Percentiles rank a stretch among this genome's conserved stretches.
Evolutionary conservation across 2,329 filamentous ascomycete species (phyloP).

Genomic region (Zymoseptoria crescenta): DNA sequence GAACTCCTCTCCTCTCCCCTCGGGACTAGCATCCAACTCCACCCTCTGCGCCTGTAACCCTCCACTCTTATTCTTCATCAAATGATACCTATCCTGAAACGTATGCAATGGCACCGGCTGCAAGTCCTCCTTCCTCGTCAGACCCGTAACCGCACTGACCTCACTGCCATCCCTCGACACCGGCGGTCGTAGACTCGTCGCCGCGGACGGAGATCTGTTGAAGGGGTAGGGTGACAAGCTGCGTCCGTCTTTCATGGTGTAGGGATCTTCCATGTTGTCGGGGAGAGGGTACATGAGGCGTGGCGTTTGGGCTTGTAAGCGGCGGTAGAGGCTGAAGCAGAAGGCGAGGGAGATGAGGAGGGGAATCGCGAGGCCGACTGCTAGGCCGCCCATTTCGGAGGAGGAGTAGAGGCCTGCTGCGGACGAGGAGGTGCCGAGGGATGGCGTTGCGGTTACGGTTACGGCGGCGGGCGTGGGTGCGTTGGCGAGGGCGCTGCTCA

Average conservation of each 20-base stretch:
- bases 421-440: neutral
- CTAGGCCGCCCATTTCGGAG: constrained; percentile 24
- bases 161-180: constrained; percentile 4
- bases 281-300: constrained; percentile 29
- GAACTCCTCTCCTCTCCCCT: neutral
- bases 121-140: neutral
- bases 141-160: neutral
- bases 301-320: constrained; percentile 14
- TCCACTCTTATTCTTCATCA: constrained; percentile 4
- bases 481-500: constrained; percentile 10
- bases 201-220: neutral
- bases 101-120: constrained; percentile 5
- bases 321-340: constrained; percentile 14
- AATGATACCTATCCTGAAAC: constrained; percentile 5
- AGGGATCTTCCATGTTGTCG: constrained; percentile 15
- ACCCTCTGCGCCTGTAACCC: constrained; percentile 1
- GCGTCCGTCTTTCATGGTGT: constrained; percentile 12
- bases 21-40: constrained; percentile 2
- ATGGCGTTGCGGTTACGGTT: neutral
- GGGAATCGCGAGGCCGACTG: constrained; percentile 23
- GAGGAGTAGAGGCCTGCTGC: constrained; percentile 13
- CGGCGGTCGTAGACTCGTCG: constrained; percentile 4
- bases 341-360: constrained; percentile 21
- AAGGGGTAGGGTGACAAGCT: constrained; percentile 7
- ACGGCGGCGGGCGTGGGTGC: neutral